Base-by-base conservation (phyloP, 495 filamentous ascomycete species). In the Lasiosphaeria ovina region DNA sequence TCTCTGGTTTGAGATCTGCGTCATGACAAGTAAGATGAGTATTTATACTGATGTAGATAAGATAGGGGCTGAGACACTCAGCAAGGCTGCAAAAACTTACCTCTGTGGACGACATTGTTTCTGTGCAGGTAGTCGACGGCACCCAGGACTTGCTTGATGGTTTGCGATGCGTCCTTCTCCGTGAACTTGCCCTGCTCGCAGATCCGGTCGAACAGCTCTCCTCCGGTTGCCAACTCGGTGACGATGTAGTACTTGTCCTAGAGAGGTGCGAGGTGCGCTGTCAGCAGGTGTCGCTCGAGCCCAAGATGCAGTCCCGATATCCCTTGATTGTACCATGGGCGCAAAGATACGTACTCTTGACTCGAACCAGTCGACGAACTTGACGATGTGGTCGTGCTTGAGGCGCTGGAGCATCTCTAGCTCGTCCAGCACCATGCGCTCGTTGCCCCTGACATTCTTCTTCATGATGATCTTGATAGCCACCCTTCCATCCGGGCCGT, bases 171-270 rank as follows among this genome's bases (percentile, higher is more conserved):
- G 76, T 99, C 94, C 80, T 96, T 98, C 73, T 99, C 94, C 34
- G 94, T 99, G 77, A 99, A 99, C 73, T 93, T 96, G 60, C 94
- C 94, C 68, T 94, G 89, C 69, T 99, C 92, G 77, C 94, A 99
- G 72, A 99, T 99, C 33, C 94, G 86, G 73, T 99, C 94, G 74
- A 99, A 99, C 58, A 99, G 77, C 75, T 99, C 94, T 76, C 94
- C 94, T 62, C 94, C 94, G 4, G 91, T 96, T 48, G 95, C 95
- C 34, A 99, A 81, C 73, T 99, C 89, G 45, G 94, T 99, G 70
- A 99, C 93, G 66, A 99, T 99, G 74, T 99, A 99, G 79, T 96
- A 99, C 80, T 99, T 99, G 79, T 99, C 94, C 93, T 98, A 60
- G 4, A 69, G n/a, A n/a, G 49, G 42, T 9, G 35, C 8, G 9